Evolutionary conservation across 176 grass and related monocot genomes (phyloP).

Genomic region (Leersia perrieri): DNA sequence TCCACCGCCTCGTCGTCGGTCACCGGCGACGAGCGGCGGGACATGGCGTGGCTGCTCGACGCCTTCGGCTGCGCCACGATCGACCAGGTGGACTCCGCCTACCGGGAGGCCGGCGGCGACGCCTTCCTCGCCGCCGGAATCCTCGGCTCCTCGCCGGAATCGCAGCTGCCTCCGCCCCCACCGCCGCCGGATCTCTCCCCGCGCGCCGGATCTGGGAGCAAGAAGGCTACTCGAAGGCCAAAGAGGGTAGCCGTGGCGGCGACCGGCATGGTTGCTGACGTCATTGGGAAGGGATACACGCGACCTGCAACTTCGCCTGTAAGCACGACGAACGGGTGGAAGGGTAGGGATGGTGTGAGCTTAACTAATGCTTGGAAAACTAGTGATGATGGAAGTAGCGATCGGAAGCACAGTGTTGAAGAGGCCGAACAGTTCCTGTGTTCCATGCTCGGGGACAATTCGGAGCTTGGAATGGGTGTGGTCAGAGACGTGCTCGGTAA

Average conservation of each 20-base stretch:
- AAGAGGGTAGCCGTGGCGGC: slow-evolving; percentile 46
- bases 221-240: slow-evolving; percentile 26
- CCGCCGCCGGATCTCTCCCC: slow-evolving; percentile 40
- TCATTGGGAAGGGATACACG: slow-evolving; percentile 72
- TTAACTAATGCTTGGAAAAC: neutral
- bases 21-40: slow-evolving; percentile 34
- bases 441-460: slow-evolving; percentile 64
- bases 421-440: slow-evolving; percentile 72
- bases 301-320: slow-evolving; percentile 1
- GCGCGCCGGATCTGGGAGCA: slow-evolving; percentile 17
- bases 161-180: slow-evolving; percentile 8
- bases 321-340: neutral
- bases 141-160: slow-evolving; percentile 46
- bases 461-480: slow-evolving; percentile 63
- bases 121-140: slow-evolving; percentile 64
- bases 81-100: slow-evolving; percentile 69
- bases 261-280: slow-evolving; percentile 65
- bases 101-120: slow-evolving; percentile 56
- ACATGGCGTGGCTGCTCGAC: slow-evolving; percentile 65
- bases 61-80: slow-evolving; percentile 61
- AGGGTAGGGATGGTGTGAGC: slow-evolving; percentile 4
- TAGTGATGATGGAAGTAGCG: neutral
- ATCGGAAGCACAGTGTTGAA: slow-evolving; percentile 31
- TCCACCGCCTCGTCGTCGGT: slow-evolving; percentile 35
- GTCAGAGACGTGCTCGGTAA: slow-evolving; percentile 81